Base-by-base conservation (phyloP, 352 stramenopile species). In the Hyaloperonospora brassicae region DNA sequence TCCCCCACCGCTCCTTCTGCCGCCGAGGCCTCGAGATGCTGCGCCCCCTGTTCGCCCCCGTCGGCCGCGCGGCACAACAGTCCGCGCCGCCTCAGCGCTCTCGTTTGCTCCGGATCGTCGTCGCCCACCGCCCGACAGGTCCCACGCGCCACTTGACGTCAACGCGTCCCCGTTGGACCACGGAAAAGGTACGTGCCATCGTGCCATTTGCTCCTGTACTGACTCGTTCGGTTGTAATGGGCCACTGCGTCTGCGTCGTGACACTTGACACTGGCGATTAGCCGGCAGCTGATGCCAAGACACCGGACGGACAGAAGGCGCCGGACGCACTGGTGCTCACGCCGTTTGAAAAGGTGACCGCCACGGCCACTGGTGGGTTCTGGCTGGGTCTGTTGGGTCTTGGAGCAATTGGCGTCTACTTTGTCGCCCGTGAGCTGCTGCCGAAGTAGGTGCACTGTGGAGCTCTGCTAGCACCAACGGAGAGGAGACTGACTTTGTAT, bases 271-370 rank as follows among this genome's bases (percentile, higher is more conserved):
- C n/a, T n/a, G 38, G 9, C 24, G 25, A 35, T 42, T n/a, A 81
- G 61, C 62, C n/a, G 13, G 11, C 67, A 27, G 66, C 52, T 31
- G 55, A 46, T 1, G 62, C 82, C 40, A 52, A 61, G 40, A 72
- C 64, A 5, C 64, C 68, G 43, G 76, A 86, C 36, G 68, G 72
- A 40, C 61, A 81, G 31, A 79, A 82, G 42, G 55, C 75, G 14
- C 63, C 80, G 56, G 82, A 92, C 45, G 82, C 82, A 36, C 70
- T 92, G 43, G 84, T 97, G 39, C 76, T 98, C 50, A 96, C 91
- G 44, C 91, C 93, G 13, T 96, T 95, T 27, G 73, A 98, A 79
- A 97, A 98, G 65, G 91, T 97, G 22, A 93, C 89, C 22, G 93
- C 83, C 9, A 94, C 83, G 7, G 86, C 83, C 30, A 87, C 86